Evolutionary conservation across 495 filamentous ascomycete genomes (phyloP), one percentile per base, ranked within the genome.

Genomic region (Trichoderma reesei): DNA sequence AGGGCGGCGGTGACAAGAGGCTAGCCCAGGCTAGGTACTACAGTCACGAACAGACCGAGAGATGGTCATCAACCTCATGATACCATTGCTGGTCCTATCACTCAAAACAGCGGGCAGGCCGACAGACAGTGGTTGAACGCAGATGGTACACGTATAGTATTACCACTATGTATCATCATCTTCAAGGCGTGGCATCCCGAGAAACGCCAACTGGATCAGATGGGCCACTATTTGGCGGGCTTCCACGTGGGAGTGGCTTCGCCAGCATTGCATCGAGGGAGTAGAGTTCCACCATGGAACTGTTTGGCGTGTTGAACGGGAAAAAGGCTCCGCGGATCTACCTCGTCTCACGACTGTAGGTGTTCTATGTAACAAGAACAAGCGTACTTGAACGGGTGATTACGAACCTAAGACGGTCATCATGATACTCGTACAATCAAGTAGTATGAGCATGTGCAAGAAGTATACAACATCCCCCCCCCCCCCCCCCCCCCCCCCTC

Each of bases 211-310:
- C n/a, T n/a, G n/a, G n/a, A n/a, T n/a, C n/a, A n/a, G n/a, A 56
- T 14, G 10, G 20, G 51, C 31, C 26, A 56, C 51, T 34, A 56
- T 34, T 56, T n/a, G 51, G 26, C 16, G 51, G 18, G 13, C n/a
- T 56, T 56, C 51, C 51, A 56, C 51, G 51, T 56, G 51, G 51
- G 51, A 56, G 51, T 54, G 26, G 51, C 51, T 14, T 46, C 16
- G 9, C 16, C 5, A 46, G 3, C 42, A 46, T 46, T 46, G 16
- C 42, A 46, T 8, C 16, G 42, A 10, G 1, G 31, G 51, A 56
- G 51, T 20, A 34, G 20, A 31, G 11, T 33, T 34, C 51, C 51
- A 9, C 51, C 51, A 56, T 34, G 31, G 20, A 48, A 11, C 51
- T 14, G 34, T 56, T 56, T 11, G 26, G 20, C 7, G 51, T 56